phyloP scores from a whole-genome alignment of 2,329 filamentous ascomycete species.

The Talaromyces sp. region DNA sequence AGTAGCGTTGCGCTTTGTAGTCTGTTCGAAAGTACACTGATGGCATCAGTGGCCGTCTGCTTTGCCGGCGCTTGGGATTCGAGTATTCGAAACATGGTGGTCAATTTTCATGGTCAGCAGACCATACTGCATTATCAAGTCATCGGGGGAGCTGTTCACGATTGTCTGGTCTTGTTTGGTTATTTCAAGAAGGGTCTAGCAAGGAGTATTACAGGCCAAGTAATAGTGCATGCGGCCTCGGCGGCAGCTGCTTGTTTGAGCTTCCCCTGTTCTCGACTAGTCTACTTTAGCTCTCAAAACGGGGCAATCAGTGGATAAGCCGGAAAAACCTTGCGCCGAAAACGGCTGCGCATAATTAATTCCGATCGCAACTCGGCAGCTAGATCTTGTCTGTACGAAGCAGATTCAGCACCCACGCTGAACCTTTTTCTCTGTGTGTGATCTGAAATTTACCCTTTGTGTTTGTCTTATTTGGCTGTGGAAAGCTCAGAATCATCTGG shows the following conservation, averaged over 20 bases:
- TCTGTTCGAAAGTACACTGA: conserved; percentile 81
- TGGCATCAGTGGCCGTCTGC: conserved; percentile 94
- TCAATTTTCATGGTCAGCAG: conserved; percentile 42
- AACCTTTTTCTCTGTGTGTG: background rate
- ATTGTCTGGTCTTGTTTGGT: background rate
- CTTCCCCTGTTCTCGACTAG: conserved; percentile 8
- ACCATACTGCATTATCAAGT: conserved; percentile 19
- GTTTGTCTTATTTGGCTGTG: background rate
- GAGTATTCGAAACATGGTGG: conserved; percentile 55
- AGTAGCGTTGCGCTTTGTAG: conserved; percentile 85
- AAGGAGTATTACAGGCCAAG: conserved; percentile 10
- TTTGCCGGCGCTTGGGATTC: conserved; percentile 78
- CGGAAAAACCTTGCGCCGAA: conserved; percentile 18
- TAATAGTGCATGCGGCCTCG: conserved; percentile 7
- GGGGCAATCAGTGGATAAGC: background rate
- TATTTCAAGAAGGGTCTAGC: background rate
- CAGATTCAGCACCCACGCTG: conserved; percentile 14
- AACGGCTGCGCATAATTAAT: conserved; percentile 8
- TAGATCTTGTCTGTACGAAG: background rate
- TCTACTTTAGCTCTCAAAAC: background rate
- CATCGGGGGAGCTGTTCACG: conserved; percentile 6
- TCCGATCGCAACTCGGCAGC: background rate
- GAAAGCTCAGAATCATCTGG: background rate
- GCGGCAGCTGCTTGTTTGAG: conserved; percentile 7
- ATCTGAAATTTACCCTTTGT: background rate